A percentile compares a stretch with the other conserved stretches of the same genome.
These are phyloP conservation scores for Eucalyptus leucophloia DNA, from an alignment of 345 rosid species.

Conservation along the genomic window DNA sequence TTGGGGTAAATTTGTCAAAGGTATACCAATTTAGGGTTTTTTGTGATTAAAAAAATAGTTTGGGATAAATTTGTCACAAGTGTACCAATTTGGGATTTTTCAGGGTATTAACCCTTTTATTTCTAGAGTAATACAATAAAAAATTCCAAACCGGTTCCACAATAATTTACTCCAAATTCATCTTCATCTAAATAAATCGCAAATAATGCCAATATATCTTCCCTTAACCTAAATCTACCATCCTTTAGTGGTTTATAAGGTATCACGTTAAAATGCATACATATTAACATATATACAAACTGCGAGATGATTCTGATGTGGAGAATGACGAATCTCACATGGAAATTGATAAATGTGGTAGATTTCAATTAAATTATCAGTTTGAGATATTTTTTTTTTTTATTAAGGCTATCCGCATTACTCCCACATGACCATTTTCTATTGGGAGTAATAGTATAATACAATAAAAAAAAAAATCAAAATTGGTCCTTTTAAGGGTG, in stretches of 20 bases:
- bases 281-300: not conserved
- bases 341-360: not conserved
- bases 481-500: too few relatives aligned
- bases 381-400: too few relatives aligned
- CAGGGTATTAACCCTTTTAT: too few relatives aligned
- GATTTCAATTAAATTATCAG: too few relatives aligned
- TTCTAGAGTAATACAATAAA: not conserved
- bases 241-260: not conserved
- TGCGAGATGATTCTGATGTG: not conserved
- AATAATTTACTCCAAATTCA: not conserved
- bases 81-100: too few relatives aligned
- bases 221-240: not conserved
- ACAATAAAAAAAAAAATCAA: not conserved
- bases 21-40: too few relatives aligned
- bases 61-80: too few relatives aligned
- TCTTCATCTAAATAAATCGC: not conserved
- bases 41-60: too few relatives aligned
- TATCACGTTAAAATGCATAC: not conserved
- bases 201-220: not conserved
- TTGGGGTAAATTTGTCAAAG: too few relatives aligned
- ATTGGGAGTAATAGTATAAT: not conserved
- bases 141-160: not conserved
- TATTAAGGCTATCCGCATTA: not conserved
- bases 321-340: not conserved
- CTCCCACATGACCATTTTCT: not conserved